These are phyloP conservation scores for Fusarium sarcochroum DNA, from an alignment of 2,329 filamentous ascomycete species.

Conservation along the genomic window DNA sequence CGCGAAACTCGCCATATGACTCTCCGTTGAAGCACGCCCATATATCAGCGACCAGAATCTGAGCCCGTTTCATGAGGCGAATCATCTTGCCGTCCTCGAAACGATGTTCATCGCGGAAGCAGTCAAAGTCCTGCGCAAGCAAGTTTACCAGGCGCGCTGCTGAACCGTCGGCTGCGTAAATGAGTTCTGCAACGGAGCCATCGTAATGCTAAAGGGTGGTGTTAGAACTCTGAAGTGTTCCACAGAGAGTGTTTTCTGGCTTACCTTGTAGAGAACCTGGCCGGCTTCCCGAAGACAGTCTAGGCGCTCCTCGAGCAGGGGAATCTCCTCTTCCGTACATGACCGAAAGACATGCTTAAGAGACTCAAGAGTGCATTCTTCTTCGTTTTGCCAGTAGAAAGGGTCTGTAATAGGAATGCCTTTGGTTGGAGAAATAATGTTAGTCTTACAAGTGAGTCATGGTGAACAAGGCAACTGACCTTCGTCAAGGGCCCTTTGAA, in stretches of 20 bases:
- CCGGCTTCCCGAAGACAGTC: slow-evolving; percentile 87
- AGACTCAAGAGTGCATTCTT: slow-evolving; percentile 80
- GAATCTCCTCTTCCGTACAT: slow-evolving; percentile 87
- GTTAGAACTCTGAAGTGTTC: slow-evolving; percentile 4
- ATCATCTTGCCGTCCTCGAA: slow-evolving; percentile 82
- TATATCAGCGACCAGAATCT: slow-evolving; percentile 94
- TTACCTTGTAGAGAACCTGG: slow-evolving; percentile 81
- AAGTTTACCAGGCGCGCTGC: slow-evolving; percentile 89
- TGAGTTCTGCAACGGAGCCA: slow-evolving; percentile 79
- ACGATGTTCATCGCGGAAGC: slow-evolving; percentile 84
- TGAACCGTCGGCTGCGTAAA: slow-evolving; percentile 81
- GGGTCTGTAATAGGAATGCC: slow-evolving; percentile 91
- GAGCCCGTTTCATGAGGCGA: slow-evolving; percentile 91
- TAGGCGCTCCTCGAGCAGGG: slow-evolving; percentile 83
- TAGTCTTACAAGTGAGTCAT: slow-evolving; percentile 6
- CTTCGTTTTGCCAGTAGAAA: slow-evolving; percentile 85
- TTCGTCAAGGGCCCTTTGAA: slow-evolving; percentile 91
- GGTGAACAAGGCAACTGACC: slow-evolving; percentile 57
- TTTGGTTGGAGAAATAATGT: slow-evolving; percentile 51
- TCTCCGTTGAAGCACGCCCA: slow-evolving; percentile 96
- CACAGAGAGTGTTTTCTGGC: slow-evolving; percentile 25
- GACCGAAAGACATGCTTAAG: slow-evolving; percentile 87
- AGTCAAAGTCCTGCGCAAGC: slow-evolving; percentile 83
- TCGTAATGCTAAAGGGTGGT: slow-evolving; percentile 73
- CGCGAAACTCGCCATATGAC: slow-evolving; percentile 83